Evolutionary conservation across 2,329 filamentous ascomycete species (phyloP), one percentile per base, ranked within the genome.

Genomic region (Nothomitra cinnamomea): DNA sequence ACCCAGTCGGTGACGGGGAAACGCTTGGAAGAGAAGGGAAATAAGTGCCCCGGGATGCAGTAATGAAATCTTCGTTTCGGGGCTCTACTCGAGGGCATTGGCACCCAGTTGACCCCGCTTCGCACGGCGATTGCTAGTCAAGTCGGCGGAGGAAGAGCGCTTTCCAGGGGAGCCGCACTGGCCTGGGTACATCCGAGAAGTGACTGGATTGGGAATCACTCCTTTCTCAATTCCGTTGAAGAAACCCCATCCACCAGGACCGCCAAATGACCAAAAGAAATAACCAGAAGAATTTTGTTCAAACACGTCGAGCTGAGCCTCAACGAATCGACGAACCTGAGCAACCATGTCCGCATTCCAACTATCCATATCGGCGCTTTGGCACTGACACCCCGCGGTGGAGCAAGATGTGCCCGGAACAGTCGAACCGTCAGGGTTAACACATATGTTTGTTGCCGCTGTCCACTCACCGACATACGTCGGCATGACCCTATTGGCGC

Each of bases 401-500:
- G 58, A 62, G 56, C 67, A 68, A 1, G 55, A 52, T 2, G 55
- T 57, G 5, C 64, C 65, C 1, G 62, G 63, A 1, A 63, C 57
- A 0, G 67, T 65, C 4, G 63, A 65, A 2, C 66, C 67, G 54
- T 72, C 67, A 1, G 64, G 61, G 54, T 70, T 67, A 15, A 66
- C 68, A 57, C 69, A 72, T 56, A 71, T 66, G 45, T 70, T 69
- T 49, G 67, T 70, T 3, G 64, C 65, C 2, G 66, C 67, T 10
- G 63, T 66, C 63, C 70, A 72, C 55, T 72, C 70, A 54, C 70
- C 70, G 5, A 72, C 68, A 42, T 67, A 63, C 32, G 67, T 63
- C 1, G 67, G 67, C 2, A 67, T 57, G 56, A 61, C 62, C 41
- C 65, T 63, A 32, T 64, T 63, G 0, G 61, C 59, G 0, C 63